These are phyloP conservation scores for Carex pumila DNA, from an alignment of 176 grass and related monocot genomes.

Conservation along the genomic window DNA sequence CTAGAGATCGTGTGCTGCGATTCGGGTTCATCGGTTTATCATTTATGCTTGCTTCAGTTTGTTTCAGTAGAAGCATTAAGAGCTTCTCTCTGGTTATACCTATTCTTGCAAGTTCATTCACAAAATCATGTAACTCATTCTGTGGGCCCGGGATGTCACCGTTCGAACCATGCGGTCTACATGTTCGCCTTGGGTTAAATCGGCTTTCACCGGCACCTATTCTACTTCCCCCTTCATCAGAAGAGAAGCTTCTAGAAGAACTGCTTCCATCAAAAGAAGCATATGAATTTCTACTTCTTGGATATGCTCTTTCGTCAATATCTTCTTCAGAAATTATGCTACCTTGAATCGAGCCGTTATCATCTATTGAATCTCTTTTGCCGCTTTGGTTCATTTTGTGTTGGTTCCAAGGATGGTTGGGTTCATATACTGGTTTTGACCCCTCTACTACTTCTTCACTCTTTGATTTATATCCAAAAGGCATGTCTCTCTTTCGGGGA, in stretches of 20 bases:
- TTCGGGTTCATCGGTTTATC: not conserved
- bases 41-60: not conserved
- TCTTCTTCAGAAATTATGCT: constrained; percentile 25
- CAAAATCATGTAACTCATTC: not conserved
- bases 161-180: not conserved
- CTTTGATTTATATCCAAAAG: not conserved
- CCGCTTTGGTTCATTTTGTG: not conserved
- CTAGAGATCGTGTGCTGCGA: not conserved
- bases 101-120: constrained; percentile 17
- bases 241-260: constrained; percentile 30
- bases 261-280: constrained; percentile 24
- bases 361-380: not conserved
- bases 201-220: not conserved
- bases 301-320: constrained; percentile 10
- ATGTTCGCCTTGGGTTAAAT: constrained; percentile 12
- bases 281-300: constrained; percentile 20
- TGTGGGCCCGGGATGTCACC: not conserved
- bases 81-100: constrained; percentile 21
- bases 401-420: not conserved
- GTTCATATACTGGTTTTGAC: not conserved
- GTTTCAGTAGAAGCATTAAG: constrained; percentile 9
- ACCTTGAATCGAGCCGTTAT: not conserved
- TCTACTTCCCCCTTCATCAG: constrained; percentile 17
- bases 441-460: not conserved
- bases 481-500: not conserved